A percentile compares a stretch with the other conserved stretches of the same genome.
phyloP scores from a whole-genome alignment of 306 rosid genomes.

The Mucuna pruriens region DNA sequence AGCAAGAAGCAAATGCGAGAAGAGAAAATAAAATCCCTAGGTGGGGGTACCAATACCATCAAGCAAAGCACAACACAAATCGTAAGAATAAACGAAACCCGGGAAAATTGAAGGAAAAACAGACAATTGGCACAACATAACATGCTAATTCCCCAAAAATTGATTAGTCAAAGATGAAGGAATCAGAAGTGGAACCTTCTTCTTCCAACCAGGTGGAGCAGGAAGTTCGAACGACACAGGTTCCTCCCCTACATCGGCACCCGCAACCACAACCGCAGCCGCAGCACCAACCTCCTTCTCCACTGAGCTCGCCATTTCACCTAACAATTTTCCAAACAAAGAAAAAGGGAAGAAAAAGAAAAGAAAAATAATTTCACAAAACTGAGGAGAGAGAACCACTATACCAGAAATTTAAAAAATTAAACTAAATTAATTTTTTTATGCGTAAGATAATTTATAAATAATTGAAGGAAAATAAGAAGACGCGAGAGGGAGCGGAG shows the following conservation, averaged over 20 bases:
- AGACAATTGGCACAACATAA: background rate
- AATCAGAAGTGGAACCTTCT: conserved; percentile 64
- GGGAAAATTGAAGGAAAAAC: conserved; percentile 16
- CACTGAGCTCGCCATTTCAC: conserved; percentile 85
- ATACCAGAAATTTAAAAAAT: conserved; percentile 11
- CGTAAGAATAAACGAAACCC: conserved; percentile 35
- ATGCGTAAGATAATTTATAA: background rate
- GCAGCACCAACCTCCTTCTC: conserved; percentile 55
- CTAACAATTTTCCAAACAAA: conserved; percentile 47
- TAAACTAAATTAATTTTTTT: background rate
- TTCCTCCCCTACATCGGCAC: conserved; percentile 59
- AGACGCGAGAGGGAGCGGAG: background rate
- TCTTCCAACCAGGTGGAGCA: conserved; percentile 96
- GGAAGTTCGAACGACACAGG: conserved; percentile 84
- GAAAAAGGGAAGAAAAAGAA: background rate
- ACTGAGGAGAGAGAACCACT: background rate
- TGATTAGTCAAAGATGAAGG: conserved; percentile 21
- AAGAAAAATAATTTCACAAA: background rate
- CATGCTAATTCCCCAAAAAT: conserved; percentile 26
- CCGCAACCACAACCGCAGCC: background rate
- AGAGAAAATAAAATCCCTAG: conserved; percentile 52
- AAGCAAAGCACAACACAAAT: conserved; percentile 38
- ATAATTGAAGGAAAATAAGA: background rate
- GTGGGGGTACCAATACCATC: conserved; percentile 4
- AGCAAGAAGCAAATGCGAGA: conserved; percentile 20